These are phyloP conservation scores for Vitis vinifera DNA, from an alignment of 164 flowering plant species.

Conservation along the genomic window ASM3070453v1 NC_081818.1:23957001-23957500, in stretches of 20 bases:
- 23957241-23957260: constrained; percentile 17
- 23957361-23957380: constrained; percentile 42
- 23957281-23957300: constrained; percentile 49
- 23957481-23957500: not conserved
- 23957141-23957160: constrained; percentile 34
- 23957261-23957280: constrained; percentile 48
- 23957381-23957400: constrained; percentile 24
- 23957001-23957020: constrained; percentile 25
- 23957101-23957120: constrained; percentile 31
- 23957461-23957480: not conserved
- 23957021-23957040: constrained; percentile 30
- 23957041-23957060: constrained; percentile 33
- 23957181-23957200: constrained; percentile 47
- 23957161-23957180: constrained; percentile 33
- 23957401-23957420: constrained; percentile 25
- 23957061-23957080: constrained; percentile 53
- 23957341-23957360: constrained; percentile 26
- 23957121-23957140: constrained; percentile 36
- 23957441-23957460: not conserved
- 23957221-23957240: constrained; percentile 40
- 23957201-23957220: constrained; percentile 39
- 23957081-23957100: constrained; percentile 36
- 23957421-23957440: constrained; percentile 13
- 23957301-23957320: constrained; percentile 33
- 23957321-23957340: constrained; percentile 31